These are phyloP conservation scores for Globisporangium polare DNA, from an alignment of 352 stramenopile genomes.

Conservation along the genomic window DNA sequence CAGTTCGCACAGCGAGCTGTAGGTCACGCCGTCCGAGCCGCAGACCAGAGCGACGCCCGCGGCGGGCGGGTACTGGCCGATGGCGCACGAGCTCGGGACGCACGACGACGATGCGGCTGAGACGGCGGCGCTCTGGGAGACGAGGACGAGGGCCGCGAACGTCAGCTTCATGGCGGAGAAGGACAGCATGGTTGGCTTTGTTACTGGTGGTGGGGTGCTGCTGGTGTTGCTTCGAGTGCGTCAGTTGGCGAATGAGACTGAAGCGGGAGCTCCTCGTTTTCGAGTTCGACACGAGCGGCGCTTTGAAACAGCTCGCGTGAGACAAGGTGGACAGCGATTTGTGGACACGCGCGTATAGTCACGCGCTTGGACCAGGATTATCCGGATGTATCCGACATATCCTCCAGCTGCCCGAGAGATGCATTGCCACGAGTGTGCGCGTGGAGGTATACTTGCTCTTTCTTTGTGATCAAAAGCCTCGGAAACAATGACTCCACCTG, in stretches of 20 bases:
- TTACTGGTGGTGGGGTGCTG: not conserved
- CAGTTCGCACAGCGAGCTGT: not conserved
- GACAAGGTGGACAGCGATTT: not conserved
- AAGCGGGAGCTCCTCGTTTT: not conserved
- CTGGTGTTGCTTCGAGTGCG: not conserved
- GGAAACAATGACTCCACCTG: no score
- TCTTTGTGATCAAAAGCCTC: no score
- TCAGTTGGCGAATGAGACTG: no score
- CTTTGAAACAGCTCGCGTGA: not conserved
- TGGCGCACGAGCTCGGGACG: not conserved
- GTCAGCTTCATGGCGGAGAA: not conserved
- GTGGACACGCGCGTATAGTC: no score
- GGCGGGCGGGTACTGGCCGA: not conserved
- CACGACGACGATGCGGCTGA: not conserved
- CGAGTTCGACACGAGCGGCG: no score
- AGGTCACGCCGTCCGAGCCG: not conserved
- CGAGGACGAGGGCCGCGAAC: not conserved
- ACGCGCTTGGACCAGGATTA: no score
- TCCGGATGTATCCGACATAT: no score
- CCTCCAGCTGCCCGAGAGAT: no score
- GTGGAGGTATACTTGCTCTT: no score
- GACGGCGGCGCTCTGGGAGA: not conserved
- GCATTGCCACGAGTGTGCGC: no score
- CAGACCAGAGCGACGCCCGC: not conserved
- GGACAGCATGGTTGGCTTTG: conserved; percentile 1